phyloP scores from a whole-genome alignment of 2,329 filamentous ascomycete species.

The Aureobasidium melanogenum region DNA sequence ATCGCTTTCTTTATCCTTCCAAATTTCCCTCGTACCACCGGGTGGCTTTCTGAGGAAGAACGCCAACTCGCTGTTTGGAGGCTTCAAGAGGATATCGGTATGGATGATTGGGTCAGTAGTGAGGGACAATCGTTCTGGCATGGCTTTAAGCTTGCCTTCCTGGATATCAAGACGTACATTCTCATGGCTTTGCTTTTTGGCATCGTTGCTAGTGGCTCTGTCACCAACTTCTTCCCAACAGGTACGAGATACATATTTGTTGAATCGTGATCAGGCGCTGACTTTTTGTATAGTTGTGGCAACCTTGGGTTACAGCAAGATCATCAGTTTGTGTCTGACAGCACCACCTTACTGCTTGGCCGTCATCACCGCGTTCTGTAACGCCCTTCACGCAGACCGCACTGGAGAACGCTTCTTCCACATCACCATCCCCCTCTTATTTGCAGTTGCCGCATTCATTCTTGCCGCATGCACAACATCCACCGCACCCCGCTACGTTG shows the following conservation, averaged over 20 bases:
- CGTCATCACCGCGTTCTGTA: constrained; percentile 25
- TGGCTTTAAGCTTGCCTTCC: constrained; percentile 24
- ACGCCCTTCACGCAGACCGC: constrained; percentile 31
- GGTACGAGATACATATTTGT: constrained; percentile 2
- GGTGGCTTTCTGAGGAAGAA: constrained; percentile 24
- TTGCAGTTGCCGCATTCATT: constrained; percentile 25
- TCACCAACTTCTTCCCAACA: constrained; percentile 27
- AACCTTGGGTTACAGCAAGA: constrained; percentile 27
- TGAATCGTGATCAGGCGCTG: constrained; percentile 8
- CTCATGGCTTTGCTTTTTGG: constrained; percentile 29
- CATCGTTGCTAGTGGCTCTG: constrained; percentile 25
- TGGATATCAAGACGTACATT: constrained; percentile 27
- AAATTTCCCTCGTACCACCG: constrained; percentile 28
- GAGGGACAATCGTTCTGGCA: constrained; percentile 25
- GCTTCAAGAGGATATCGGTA: constrained; percentile 25
- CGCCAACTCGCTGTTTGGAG: constrained; percentile 24
- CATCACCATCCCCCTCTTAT: constrained; percentile 23
- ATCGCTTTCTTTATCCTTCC: constrained; percentile 28
- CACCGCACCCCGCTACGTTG: constrained; percentile 24
- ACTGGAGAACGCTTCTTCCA: constrained; percentile 34
- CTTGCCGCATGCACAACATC: constrained; percentile 22
- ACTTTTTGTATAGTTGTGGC: constrained; percentile 16
- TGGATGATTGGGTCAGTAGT: constrained; percentile 20
- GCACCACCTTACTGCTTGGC: constrained; percentile 29
- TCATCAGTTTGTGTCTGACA: constrained; percentile 25